Base-by-base conservation (phyloP, 2,329 filamentous ascomycete species). In the Microthyrium microscopicum region DNA sequence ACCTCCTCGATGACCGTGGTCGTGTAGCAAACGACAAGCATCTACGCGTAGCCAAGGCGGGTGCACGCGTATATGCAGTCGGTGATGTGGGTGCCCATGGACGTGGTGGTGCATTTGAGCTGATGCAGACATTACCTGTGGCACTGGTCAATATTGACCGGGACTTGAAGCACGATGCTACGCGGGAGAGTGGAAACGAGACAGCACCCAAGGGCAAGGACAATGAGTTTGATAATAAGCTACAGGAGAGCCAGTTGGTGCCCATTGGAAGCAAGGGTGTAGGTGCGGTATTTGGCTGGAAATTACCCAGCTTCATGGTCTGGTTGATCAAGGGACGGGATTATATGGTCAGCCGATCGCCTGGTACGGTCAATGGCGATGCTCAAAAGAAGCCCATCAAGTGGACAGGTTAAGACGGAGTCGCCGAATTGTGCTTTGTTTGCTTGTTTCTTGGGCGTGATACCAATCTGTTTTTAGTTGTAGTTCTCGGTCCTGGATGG, bases 21-120 rank as follows among this genome's bases (percentile, higher is more conserved):
- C 64, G 61, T 46, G 59, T 74, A 27, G 63, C 60, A 5, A 59
- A 70, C 42, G 41, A 40, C 1, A 34, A 44, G 7, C 64, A 58
- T 1, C 50, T 64, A 3, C 58, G 63, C 17, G 60, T 64, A 20
- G 9, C 51, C 48, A 35, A 38, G 0, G 39, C 41, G 2, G 44
- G 50, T 7, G 36, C 41, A 1, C 39, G 50, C 11, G 45, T 56
- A 33, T 57, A 54, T 40, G 48, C 48, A 29, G 39, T 56, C 24
- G 54, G 53, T 32, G 53, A 57, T 40, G 48, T 42, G 20, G 51
- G 50, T 4, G 40, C 41, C 5, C 51, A 55, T 38, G 55, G 56
- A 13, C 48, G 49, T n/a, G 58, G 60, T 20, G 55, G 50, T 24
- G 43, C 59, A 16, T 42, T 60, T 30, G 54, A 62, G 29, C 49